A percentile compares a stretch with the other conserved stretches of the same genome.
Evolutionary conservation across 2,329 filamentous ascomycete genomes (phyloP).

Genomic region (Fusarium setosum): DNA sequence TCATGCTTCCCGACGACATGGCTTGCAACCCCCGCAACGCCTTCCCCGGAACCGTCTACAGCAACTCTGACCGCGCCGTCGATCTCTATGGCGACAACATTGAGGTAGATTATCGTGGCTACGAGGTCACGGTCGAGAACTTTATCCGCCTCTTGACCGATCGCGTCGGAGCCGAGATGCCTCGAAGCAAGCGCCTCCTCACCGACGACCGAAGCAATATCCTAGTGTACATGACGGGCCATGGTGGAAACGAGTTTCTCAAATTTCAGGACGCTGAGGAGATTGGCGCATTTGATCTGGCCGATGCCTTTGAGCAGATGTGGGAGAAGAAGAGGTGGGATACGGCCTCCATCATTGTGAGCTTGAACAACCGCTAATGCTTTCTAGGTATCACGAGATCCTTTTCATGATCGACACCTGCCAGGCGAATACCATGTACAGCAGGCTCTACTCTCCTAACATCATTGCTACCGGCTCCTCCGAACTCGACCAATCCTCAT

Average conservation of each 20-base stretch:
- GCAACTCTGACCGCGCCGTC: conserved; percentile 94
- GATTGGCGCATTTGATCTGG: conserved; percentile 94
- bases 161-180: conserved; percentile 93
- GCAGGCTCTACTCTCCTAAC: conserved; percentile 96
- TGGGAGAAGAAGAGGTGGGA: conserved; percentile 96
- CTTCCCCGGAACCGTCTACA: conserved; percentile 97
- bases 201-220: conserved; percentile 98
- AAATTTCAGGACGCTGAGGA: conserved; percentile 99
- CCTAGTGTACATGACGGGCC: conserved; percentile 98
- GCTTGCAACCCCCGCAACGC: conserved; percentile 98
- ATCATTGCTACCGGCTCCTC: conserved; percentile 98
- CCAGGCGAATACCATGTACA: conserved; percentile 99
- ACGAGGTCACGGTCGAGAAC: conserved; percentile 98
- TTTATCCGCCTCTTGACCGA: conserved; percentile 97
- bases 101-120: conserved; percentile 97
- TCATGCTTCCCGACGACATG: conserved; percentile 99
- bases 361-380: conserved; percentile 3
- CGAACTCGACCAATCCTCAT: conserved; percentile 94
- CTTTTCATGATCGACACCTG: conserved; percentile 99
- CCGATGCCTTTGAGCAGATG: conserved; percentile 99
- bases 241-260: conserved; percentile 96
- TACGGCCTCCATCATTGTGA: conserved; percentile 9
- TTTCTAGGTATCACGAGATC: conserved; percentile 86
- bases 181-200: conserved; percentile 90
- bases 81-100: conserved; percentile 99